Evolutionary conservation across 1,284 basidiomycete species (phyloP).

Genomic region (Salmacisia buchloeana): DNA sequence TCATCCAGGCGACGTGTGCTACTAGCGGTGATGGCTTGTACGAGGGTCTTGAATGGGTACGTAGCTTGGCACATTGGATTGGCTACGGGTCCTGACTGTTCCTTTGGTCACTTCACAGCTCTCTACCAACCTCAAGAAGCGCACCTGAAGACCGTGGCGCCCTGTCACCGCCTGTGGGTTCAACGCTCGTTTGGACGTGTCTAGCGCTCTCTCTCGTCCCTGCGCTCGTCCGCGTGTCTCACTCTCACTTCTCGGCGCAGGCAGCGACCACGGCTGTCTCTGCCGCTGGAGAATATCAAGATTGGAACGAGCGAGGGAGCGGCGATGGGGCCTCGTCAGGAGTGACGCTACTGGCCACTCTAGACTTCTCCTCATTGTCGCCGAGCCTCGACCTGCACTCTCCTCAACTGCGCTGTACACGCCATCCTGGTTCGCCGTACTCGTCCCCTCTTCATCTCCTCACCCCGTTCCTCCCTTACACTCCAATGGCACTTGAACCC

Average conservation of each 20-base stretch:
- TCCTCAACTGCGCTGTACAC: too few relatives aligned
- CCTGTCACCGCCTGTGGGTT: slow-evolving; percentile 49
- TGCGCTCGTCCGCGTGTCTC: too few relatives aligned
- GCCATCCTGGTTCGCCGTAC: not conserved
- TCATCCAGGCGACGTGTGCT: slow-evolving; percentile 98
- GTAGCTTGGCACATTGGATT: slow-evolving; percentile 20
- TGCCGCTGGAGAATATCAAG: too few relatives aligned
- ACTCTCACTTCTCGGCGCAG: too few relatives aligned
- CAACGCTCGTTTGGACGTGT: slow-evolving; percentile 52
- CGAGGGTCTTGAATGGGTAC: slow-evolving; percentile 64
- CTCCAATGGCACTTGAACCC: too few relatives aligned
- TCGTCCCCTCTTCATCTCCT: not conserved
- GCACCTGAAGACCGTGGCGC: slow-evolving; percentile 58
- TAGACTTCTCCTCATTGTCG: not conserved
- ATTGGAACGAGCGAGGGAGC: too few relatives aligned
- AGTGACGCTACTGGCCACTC: not conserved
- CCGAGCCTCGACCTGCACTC: not conserved
- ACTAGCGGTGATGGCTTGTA: slow-evolving; percentile 98
- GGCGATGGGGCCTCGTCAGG: too few relatives aligned
- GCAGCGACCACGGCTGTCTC: not conserved
- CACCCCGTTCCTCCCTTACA: not conserved
- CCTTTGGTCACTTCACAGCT: slow-evolving; percentile 49
- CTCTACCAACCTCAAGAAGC: slow-evolving; percentile 80
- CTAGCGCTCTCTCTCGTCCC: not conserved
- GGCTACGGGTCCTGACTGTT: not conserved